Percentiles rank a stretch among this genome's conserved stretches.
Conservation (phyloP, 192 early-diverging fungal genomes). For the Podila verticillata region DNA sequence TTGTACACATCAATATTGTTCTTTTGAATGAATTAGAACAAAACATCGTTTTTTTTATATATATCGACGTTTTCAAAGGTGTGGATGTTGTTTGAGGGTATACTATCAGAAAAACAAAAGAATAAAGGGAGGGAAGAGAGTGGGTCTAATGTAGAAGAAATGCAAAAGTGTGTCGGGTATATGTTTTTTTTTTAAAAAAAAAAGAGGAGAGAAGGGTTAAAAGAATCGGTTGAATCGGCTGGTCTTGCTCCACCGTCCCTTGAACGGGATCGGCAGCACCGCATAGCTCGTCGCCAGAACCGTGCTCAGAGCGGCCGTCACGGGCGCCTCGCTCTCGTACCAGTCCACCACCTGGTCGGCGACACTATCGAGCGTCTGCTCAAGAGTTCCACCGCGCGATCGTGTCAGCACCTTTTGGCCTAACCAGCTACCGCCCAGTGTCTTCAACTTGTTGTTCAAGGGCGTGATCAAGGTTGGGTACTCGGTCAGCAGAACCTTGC, state of each 20-base stretch:
- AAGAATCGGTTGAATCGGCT: not conserved
- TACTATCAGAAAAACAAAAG: too few species aligned
- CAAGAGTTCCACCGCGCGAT: not conserved
- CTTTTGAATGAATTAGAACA: too few species aligned
- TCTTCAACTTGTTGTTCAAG: not conserved
- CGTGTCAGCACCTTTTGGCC: not conserved
- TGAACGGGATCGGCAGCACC: not conserved
- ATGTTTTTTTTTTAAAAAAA: not conserved
- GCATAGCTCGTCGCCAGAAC: not conserved
- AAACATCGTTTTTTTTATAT: too few species aligned
- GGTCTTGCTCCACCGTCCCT: not conserved
- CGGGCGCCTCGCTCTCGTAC: not conserved
- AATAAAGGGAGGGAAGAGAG: too few species aligned
- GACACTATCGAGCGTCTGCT: not conserved
- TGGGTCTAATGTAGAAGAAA: too few species aligned
- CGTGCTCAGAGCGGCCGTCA: not conserved
- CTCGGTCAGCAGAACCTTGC: not conserved
- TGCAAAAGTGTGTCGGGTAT: too few species aligned
- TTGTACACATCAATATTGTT: too few species aligned
- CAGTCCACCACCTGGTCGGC: conserved; percentile 7
- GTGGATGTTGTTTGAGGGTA: too few species aligned
- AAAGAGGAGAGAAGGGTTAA: not conserved
- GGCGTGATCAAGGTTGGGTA: conserved; percentile 1
- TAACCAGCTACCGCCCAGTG: not conserved
- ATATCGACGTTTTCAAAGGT: too few species aligned